A percentile compares a stretch with the other conserved stretches of the same genome.
phyloP scores from a whole-genome alignment of 495 filamentous ascomycete species.

The Penicillium robsamsonii region DNA sequence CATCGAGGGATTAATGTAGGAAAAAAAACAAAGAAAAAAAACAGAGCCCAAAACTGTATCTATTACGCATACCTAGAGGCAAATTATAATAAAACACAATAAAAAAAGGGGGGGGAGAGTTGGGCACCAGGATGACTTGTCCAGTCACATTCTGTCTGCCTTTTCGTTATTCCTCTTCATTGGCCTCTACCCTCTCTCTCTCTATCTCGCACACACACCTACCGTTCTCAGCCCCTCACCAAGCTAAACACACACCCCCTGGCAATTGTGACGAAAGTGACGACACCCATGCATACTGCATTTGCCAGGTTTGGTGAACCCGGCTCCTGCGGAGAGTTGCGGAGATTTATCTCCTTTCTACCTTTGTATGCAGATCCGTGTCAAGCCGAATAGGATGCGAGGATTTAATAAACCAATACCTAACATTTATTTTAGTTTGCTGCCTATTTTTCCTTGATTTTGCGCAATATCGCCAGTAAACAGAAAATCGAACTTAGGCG shows the following conservation, averaged over 20 bases:
- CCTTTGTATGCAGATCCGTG: neutral
- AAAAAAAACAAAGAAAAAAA: neutral
- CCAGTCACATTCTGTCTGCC: neutral
- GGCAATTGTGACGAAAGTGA: conserved; percentile 14
- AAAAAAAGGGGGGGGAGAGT: conserved; percentile 12
- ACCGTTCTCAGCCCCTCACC: neutral
- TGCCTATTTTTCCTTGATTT: conserved; percentile 8
- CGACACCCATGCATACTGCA: conserved; percentile 5
- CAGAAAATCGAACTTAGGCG: conserved; percentile 4
- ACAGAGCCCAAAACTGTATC: neutral
- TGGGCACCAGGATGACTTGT: conserved; percentile 8
- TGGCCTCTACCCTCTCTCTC: conserved; percentile 7
- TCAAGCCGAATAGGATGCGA: neutral
- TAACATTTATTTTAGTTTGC: neutral
- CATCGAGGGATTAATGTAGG: neutral
- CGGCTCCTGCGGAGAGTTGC: conserved; percentile 14
- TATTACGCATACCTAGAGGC: neutral
- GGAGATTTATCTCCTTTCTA: conserved; percentile 16
- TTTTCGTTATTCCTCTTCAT: conserved; percentile 7
- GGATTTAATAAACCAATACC: conserved; percentile 1
- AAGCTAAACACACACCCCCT: conserved; percentile 6
- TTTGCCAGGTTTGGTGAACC: conserved; percentile 8
- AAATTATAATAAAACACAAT: neutral
- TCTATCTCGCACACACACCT: neutral
- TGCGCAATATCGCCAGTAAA: conserved; percentile 1